Conservation (phyloP, 257 asterid genomes). For the Solanum commersonii region DNA sequence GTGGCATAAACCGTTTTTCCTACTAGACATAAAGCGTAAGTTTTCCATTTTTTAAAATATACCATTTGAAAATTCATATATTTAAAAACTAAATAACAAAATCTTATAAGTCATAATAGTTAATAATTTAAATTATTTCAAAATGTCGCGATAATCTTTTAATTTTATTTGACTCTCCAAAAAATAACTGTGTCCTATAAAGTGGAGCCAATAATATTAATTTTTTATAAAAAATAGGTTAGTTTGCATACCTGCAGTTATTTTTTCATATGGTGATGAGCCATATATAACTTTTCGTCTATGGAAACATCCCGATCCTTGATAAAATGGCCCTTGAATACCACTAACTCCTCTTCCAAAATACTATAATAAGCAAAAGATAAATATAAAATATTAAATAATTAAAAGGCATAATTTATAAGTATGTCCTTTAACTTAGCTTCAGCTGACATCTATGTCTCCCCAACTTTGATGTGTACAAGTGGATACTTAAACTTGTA, state of each 20-base stretch:
- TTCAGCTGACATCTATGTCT: too few relatives aligned
- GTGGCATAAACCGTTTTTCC: neutral
- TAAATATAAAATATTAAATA: neutral
- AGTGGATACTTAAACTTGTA: too few relatives aligned
- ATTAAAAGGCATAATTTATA: neutral
- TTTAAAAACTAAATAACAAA: neutral
- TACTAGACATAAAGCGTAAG: too few relatives aligned
- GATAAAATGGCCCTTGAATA: slow-evolving; percentile 25
- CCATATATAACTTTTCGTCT: slow-evolving; percentile 29
- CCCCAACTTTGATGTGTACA: too few relatives aligned
- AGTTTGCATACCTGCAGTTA: slow-evolving; percentile 2
- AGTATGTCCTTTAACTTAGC: too few relatives aligned
- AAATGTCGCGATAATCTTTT: too few relatives aligned
- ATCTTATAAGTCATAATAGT: neutral
- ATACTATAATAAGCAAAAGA: neutral
- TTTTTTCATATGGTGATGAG: slow-evolving; percentile 3
- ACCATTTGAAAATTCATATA: neutral
- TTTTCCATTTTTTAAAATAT: neutral
- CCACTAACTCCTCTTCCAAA: slow-evolving; percentile 16
- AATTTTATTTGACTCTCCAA: neutral
- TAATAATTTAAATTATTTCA: neutral
- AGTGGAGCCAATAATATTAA: neutral
- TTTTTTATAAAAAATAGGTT: too few relatives aligned
- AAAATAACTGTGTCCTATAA: neutral
- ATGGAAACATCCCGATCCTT: slow-evolving; percentile 32